A percentile compares a stretch with the other conserved stretches of the same genome.
These are phyloP conservation scores for Phycomyces nitens DNA, from an alignment of 192 early-diverging fungal species.

Conservation along the genomic window DNA sequence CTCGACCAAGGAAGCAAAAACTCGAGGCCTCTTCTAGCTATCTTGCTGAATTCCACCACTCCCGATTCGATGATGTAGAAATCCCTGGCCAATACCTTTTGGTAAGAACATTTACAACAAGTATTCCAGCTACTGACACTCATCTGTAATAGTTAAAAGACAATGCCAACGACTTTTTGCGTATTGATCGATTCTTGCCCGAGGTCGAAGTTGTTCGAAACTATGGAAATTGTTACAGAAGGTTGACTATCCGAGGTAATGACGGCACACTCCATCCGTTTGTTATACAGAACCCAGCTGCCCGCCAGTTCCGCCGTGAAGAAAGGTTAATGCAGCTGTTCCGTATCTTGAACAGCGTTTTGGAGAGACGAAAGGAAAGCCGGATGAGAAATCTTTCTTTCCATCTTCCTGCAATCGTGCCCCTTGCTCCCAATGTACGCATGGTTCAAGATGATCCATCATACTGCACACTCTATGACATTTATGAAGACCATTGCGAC, in stretches of 20 bases:
- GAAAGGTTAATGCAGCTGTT: constrained; percentile 95
- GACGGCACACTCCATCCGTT: constrained; percentile 90
- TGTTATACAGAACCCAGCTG: constrained; percentile 91
- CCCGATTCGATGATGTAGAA: constrained; percentile 99
- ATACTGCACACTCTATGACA: constrained; percentile 85
- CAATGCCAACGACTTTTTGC: constrained; percentile 86
- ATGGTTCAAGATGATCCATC: constrained; percentile 91
- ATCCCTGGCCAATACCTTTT: constrained; percentile 95
- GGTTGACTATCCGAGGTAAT: constrained; percentile 85
- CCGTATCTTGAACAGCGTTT: constrained; percentile 82
- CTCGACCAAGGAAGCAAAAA: constrained; percentile 76
- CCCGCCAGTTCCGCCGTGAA: constrained; percentile 85
- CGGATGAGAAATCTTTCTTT: constrained; percentile 74
- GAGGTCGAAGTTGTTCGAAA: constrained; percentile 83
- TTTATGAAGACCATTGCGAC: constrained; percentile 88
- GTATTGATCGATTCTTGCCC: constrained; percentile 93
- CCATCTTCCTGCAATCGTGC: constrained; percentile 89
- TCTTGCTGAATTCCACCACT: constrained; percentile 96
- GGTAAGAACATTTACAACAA: background rate
- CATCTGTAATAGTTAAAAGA: constrained; percentile 41
- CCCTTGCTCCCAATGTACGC: constrained; percentile 87
- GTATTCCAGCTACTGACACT: background rate
- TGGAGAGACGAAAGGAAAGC: constrained; percentile 81
- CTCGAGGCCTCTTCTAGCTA: constrained; percentile 88
- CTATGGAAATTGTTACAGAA: constrained; percentile 68